A percentile compares a stretch with the other conserved stretches of the same genome.
phyloP scores from a whole-genome alignment of 176 grass and related monocot genomes.

The Hordeum vulgare region DNA sequence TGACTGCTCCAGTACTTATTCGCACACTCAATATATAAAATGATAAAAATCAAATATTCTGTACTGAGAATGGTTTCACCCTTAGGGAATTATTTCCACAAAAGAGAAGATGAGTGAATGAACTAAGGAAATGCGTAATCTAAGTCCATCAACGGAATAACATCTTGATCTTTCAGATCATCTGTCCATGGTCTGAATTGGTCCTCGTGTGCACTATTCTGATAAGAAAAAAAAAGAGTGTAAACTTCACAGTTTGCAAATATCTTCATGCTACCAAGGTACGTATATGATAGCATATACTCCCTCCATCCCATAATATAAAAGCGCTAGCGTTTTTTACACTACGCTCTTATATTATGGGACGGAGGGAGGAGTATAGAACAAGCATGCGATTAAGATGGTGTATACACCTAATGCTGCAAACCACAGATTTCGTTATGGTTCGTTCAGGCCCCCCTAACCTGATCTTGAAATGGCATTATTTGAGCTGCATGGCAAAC shows the following conservation, averaged over 20 bases:
- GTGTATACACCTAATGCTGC: background rate
- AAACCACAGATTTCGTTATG: background rate
- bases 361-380: background rate
- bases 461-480: background rate
- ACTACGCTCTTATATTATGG: no score
- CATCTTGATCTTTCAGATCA: slow-evolving; percentile 22
- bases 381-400: background rate
- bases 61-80: background rate
- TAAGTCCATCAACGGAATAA: slow-evolving; percentile 34
- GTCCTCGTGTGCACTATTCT: slow-evolving; percentile 60
- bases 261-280: background rate
- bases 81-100: background rate
- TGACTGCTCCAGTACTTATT: background rate
- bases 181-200: slow-evolving; percentile 56
- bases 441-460: background rate
- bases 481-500: background rate
- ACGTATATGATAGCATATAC: background rate
- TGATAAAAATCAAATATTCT: background rate
- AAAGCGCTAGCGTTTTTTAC: no score
- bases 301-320: no score
- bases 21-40: background rate
- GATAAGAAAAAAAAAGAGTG: slow-evolving; percentile 29
- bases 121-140: background rate
- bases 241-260: slow-evolving; percentile 14
- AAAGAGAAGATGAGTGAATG: background rate